phyloP scores from a whole-genome alignment of 192 early-diverging fungal species.

The Coemansia sp. region DNA sequence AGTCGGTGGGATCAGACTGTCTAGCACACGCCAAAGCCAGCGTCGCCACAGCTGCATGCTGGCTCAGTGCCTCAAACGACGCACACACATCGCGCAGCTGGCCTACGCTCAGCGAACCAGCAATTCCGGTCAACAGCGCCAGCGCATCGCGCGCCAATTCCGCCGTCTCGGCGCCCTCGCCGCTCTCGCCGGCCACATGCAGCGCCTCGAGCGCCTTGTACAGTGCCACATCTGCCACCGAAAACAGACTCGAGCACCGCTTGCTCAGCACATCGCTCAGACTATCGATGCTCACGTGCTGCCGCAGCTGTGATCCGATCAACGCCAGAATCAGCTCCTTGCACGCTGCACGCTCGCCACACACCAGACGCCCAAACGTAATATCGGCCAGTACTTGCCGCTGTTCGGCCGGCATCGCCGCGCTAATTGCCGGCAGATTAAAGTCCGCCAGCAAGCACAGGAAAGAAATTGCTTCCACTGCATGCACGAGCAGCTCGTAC shows the following conservation, averaged over 20 bases:
- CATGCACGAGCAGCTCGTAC: constrained; percentile 57
- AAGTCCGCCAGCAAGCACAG: constrained; percentile 65
- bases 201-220: constrained; percentile 64
- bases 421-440: constrained; percentile 58
- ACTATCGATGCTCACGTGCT: constrained; percentile 55
- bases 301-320: constrained; percentile 61
- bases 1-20: constrained; percentile 59
- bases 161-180: constrained; percentile 49
- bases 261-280: constrained; percentile 64
- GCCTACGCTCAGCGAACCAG: constrained; percentile 41
- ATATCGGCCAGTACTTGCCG: constrained; percentile 53
- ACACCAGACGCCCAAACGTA: constrained; percentile 61
- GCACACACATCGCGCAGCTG: constrained; percentile 56
- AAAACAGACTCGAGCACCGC: constrained; percentile 67
- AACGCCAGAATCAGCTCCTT: constrained; percentile 64
- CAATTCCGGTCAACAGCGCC: constrained; percentile 51
- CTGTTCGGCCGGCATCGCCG: constrained; percentile 48
- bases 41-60: constrained; percentile 51
- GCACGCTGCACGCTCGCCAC: constrained; percentile 56
- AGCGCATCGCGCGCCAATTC: constrained; percentile 51
- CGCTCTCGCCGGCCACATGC: constrained; percentile 52
- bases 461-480: constrained; percentile 69
- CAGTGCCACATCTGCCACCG: constrained; percentile 61
- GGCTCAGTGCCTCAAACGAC: constrained; percentile 54
- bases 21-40: constrained; percentile 59